A percentile compares a stretch with the other conserved stretches of the same genome.
Conservation (phyloP, 768 basidiomycete species). For the Kwoniella sp. region DNA sequence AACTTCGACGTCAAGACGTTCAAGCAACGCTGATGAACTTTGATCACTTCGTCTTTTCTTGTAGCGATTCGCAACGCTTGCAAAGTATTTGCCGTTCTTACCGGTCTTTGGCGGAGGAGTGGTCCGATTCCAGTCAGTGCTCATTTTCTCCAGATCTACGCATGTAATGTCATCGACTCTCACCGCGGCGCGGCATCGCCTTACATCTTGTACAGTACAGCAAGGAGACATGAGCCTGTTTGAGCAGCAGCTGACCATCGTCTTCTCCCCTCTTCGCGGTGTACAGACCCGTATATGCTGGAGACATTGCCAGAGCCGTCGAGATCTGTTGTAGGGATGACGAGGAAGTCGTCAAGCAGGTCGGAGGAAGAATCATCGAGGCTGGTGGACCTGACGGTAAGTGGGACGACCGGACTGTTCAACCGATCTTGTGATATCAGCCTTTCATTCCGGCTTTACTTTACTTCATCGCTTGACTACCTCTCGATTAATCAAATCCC, state of each 20-base stretch:
- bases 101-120: constrained; percentile 76
- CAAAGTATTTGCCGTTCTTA: constrained; percentile 67
- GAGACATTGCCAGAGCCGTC: constrained; percentile 67
- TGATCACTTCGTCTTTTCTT: too few species aligned
- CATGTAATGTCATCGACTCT: too few species aligned
- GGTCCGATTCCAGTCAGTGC: constrained; percentile 63
- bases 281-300: constrained; percentile 68
- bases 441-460: constrained; percentile 34
- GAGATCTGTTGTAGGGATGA: constrained; percentile 64
- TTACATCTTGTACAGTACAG: too few species aligned
- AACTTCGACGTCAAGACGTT: too few species aligned
- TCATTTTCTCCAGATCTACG: background rate
- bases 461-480: too few species aligned
- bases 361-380: constrained; percentile 61
- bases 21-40: too few species aligned
- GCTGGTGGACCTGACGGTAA: constrained; percentile 62
- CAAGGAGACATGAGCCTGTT: too few species aligned
- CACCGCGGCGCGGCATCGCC: too few species aligned
- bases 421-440: too few species aligned
- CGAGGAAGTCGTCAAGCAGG: constrained; percentile 53
- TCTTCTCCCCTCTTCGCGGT: too few species aligned
- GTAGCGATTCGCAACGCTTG: constrained; percentile 67
- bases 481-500: too few species aligned
- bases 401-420: constrained; percentile 32
- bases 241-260: too few species aligned